Percentiles rank a stretch among this genome's conserved stretches.
These are phyloP conservation scores for Pseudocercospora crystallina DNA, from an alignment of 2,329 filamentous ascomycete species.

Conservation along the genomic window DNA sequence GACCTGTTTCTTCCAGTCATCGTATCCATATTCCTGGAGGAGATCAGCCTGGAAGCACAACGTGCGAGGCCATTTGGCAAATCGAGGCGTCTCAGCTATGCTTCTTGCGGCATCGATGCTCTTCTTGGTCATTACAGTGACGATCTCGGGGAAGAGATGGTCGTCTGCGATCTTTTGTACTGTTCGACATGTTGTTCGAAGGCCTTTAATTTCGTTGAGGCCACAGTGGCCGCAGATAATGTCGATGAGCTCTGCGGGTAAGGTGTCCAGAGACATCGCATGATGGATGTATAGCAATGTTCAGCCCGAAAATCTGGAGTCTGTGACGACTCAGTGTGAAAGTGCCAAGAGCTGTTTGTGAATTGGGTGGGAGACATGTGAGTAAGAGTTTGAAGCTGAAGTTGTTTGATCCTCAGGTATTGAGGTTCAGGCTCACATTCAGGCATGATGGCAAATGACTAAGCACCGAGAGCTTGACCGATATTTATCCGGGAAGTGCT, in stretches of 20 bases:
- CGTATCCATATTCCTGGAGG: neutral
- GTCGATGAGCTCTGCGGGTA: conserved; percentile 3
- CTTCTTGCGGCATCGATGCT: neutral
- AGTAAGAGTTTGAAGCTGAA: no score
- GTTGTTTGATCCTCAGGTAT: no score
- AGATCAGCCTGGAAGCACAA: neutral
- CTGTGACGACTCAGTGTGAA: no score
- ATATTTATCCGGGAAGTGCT: no score
- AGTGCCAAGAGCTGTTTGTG: no score
- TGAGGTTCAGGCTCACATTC: no score
- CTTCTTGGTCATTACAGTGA: conserved; percentile 1
- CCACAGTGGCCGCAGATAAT: conserved; percentile 4
- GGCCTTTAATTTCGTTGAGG: neutral
- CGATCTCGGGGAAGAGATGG: neutral
- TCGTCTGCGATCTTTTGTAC: neutral
- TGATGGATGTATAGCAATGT: no score
- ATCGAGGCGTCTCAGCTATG: neutral
- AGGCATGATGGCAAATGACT: no score
- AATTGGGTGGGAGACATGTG: no score
- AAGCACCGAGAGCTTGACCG: no score
- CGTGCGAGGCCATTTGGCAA: neutral
- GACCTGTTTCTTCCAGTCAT: neutral
- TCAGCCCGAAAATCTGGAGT: no score
- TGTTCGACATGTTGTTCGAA: conserved; percentile 4
- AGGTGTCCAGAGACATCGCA: neutral